These are phyloP conservation scores for Backusella tarrabulga DNA, from an alignment of 192 early-diverging fungal species.

Conservation along the genomic window DNA sequence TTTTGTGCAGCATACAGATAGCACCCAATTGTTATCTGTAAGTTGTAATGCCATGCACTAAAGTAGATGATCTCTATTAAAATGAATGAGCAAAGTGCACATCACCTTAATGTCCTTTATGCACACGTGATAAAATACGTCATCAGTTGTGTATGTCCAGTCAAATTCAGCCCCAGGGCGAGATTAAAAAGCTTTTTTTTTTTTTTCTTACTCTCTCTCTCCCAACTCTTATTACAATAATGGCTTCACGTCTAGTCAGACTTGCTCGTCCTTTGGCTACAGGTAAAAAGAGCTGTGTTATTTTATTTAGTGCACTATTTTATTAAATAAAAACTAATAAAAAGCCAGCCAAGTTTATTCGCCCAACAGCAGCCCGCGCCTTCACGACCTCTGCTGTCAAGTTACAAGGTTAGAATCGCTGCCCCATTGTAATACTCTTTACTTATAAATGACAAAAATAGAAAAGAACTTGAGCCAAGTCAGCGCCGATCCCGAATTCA, in stretches of 20 bases:
- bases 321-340: background rate
- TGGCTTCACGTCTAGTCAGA: constrained; percentile 9
- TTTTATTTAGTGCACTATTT: background rate
- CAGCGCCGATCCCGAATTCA: constrained; percentile 32
- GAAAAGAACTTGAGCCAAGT: background rate
- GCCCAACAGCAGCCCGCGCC: constrained; percentile 7
- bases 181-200: background rate
- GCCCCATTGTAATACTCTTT: background rate
- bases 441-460: background rate
- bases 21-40: too few relatives aligned
- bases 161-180: background rate
- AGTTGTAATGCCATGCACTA: too few relatives aligned
- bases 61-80: too few relatives aligned
- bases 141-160: background rate
- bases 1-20: too few relatives aligned
- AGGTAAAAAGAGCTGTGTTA: background rate
- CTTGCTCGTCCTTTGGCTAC: background rate
- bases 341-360: constrained; percentile 11
- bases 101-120: background rate
- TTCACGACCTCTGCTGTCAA: constrained; percentile 4
- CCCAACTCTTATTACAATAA: background rate
- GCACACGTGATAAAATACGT: background rate
- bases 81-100: too few relatives aligned
- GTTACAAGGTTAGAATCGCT: constrained; percentile 19
- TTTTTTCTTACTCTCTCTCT: background rate